Percentiles rank a stretch among this genome's conserved stretches.
Conservation (phyloP, 2,329 filamentous ascomycete species). For the Fusarium anguioides region DNA sequence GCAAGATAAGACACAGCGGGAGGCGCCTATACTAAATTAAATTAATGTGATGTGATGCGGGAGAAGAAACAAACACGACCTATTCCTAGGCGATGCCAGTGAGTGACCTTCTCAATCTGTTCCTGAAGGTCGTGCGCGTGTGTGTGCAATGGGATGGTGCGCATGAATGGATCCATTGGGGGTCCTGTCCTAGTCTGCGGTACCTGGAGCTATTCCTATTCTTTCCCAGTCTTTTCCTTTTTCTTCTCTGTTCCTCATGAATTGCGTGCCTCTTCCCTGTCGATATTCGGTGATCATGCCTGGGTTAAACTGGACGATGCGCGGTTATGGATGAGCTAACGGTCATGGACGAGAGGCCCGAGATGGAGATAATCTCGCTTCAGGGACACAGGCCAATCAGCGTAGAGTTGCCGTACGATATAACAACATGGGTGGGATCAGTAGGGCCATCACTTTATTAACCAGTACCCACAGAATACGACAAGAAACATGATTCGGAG, state of each 20-base stretch:
- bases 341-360: constrained; percentile 31
- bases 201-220: constrained; percentile 18
- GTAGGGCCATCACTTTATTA: constrained; percentile 21
- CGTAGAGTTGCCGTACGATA: constrained; percentile 34
- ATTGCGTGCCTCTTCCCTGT: constrained; percentile 12
- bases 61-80: constrained; percentile 8
- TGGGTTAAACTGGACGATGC: constrained; percentile 30
- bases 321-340: constrained; percentile 34
- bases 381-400: constrained; percentile 37
- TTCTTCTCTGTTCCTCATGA: not conserved
- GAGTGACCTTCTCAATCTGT: constrained; percentile 26
- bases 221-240: constrained; percentile 1
- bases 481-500: constrained; percentile 39
- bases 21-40: constrained; percentile 43
- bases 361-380: constrained; percentile 49
- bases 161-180: constrained; percentile 21
- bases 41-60: constrained; percentile 12
- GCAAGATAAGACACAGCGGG: constrained; percentile 27
- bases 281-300: constrained; percentile 23
- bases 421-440: constrained; percentile 33
- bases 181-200: constrained; percentile 9
- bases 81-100: constrained; percentile 2
- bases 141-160: not conserved
- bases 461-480: constrained; percentile 37
- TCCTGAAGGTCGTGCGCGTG: constrained; percentile 7